Conservation (phyloP, 768 basidiomycete genomes). For the Suillus subaureus region DNA sequence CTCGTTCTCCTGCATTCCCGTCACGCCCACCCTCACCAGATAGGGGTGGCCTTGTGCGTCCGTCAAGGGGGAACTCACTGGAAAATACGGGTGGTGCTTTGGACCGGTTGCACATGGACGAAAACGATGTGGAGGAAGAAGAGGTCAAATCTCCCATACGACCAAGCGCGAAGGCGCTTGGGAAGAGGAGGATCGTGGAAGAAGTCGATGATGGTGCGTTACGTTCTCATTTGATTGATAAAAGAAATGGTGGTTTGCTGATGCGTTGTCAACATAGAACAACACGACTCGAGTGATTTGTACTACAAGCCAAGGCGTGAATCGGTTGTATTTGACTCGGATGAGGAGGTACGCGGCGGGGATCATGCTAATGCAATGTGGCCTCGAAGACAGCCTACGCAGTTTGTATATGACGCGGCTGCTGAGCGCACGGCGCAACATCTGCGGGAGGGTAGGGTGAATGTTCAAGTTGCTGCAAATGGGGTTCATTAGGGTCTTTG, state of each 20-base stretch:
- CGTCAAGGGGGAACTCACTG: constrained; percentile 24
- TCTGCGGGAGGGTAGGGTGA: constrained; percentile 43
- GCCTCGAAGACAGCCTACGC: constrained; percentile 49
- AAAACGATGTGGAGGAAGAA: constrained; percentile 30
- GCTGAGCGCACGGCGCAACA: constrained; percentile 76
- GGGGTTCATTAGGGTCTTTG: constrained; percentile 45
- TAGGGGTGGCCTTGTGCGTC: constrained; percentile 25
- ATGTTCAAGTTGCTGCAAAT: constrained; percentile 36
- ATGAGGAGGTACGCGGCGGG: constrained; percentile 33
- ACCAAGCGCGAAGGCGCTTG: constrained; percentile 87
- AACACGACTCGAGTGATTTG: constrained; percentile 59
- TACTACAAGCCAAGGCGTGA: constrained; percentile 47
- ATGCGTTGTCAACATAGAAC: constrained; percentile 35
- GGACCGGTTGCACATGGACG: constrained; percentile 31
- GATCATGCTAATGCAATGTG: constrained; percentile 22
- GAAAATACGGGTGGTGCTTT: constrained; percentile 29
- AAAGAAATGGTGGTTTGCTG: not conserved
- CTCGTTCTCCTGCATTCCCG: constrained; percentile 58
- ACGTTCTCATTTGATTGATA: not conserved
- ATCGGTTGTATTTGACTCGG: constrained; percentile 41
- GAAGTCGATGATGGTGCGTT: constrained; percentile 47
- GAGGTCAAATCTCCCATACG: constrained; percentile 43
- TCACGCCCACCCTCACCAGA: constrained; percentile 78
- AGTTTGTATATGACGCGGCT: constrained; percentile 91
- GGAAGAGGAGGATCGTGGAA: constrained; percentile 73